Conservation (phyloP, 192 early-diverging fungal species). For the Chytriomyces confervae region DNA sequence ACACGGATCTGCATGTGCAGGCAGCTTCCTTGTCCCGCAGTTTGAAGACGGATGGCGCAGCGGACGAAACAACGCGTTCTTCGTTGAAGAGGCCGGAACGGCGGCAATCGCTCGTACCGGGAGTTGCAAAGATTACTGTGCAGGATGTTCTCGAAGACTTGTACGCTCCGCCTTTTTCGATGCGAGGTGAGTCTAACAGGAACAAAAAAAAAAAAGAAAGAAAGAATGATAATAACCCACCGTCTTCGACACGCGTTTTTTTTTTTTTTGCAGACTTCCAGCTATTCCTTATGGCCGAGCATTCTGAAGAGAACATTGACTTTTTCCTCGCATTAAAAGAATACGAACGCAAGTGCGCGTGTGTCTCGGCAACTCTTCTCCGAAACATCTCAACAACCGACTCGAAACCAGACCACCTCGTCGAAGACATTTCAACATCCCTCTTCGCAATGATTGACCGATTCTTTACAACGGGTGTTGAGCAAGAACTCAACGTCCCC, state of each 20-base stretch:
- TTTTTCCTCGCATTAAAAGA: background rate
- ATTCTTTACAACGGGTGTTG: slow-evolving; percentile 24
- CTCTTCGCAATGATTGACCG: background rate
- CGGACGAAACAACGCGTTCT: no score
- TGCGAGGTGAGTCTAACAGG: background rate
- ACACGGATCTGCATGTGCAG: no score
- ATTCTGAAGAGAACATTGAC: background rate
- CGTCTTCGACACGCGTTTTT: background rate
- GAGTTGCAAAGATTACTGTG: slow-evolving; percentile 9
- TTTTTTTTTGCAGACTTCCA: slow-evolving; percentile 6
- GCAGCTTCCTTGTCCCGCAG: no score
- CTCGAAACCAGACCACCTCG: background rate
- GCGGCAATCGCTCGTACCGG: no score
- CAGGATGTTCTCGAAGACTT: slow-evolving; percentile 20
- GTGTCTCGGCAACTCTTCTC: background rate
- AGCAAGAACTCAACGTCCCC: slow-evolving; percentile 39
- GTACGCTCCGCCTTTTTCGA: slow-evolving; percentile 22
- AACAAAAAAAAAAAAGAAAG: background rate
- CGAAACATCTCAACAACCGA: background rate
- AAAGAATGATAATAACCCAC: background rate
- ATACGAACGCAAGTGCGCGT: background rate
- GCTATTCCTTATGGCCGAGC: background rate
- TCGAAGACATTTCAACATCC: background rate
- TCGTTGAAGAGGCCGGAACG: no score
- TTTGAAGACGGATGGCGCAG: no score